Evolutionary conservation across 768 basidiomycete species (phyloP).

Genomic region (Amanita pallidorosea): DNA sequence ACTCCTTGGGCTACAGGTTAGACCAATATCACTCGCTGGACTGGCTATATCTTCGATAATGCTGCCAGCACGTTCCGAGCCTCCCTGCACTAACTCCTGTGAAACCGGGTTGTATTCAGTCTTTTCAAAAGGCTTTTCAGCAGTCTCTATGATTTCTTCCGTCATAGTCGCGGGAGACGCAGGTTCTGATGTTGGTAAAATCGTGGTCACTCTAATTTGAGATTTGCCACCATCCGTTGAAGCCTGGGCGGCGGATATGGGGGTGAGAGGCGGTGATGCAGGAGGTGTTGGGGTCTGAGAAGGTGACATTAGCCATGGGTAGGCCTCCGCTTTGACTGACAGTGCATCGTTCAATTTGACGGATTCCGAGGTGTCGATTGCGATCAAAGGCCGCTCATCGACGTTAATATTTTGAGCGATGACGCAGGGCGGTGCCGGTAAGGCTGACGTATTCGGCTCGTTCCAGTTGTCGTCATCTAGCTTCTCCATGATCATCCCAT

Average conservation of each 20-base stretch:
- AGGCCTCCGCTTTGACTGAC: not conserved
- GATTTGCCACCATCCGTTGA: constrained; percentile 3
- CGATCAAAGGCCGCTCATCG: not conserved
- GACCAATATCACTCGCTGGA: constrained; percentile 1
- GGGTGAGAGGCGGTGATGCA: constrained; percentile 24
- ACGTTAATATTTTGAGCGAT: not conserved
- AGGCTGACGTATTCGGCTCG: not conserved
- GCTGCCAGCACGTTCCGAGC: not conserved
- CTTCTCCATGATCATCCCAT: not conserved
- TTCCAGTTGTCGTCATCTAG: not conserved
- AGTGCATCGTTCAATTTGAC: not conserved
- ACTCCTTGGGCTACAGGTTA: not conserved
- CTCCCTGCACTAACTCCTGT: not conserved
- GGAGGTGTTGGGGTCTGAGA: constrained; percentile 34
- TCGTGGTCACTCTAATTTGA: not conserved
- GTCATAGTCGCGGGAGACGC: not conserved
- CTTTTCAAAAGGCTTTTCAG: too few relatives aligned
- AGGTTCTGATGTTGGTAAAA: not conserved
- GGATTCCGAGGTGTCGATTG: not conserved
- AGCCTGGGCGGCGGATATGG: constrained; percentile 3
- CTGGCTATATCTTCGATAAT: not conserved
- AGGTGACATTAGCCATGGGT: not conserved
- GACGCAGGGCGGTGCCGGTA: not conserved
- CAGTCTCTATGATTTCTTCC: not conserved
- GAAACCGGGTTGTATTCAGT: not conserved